These are phyloP conservation scores for Aspergillus indologenus DNA, from an alignment of 495 filamentous ascomycete genomes.

Conservation along the genomic window DNA sequence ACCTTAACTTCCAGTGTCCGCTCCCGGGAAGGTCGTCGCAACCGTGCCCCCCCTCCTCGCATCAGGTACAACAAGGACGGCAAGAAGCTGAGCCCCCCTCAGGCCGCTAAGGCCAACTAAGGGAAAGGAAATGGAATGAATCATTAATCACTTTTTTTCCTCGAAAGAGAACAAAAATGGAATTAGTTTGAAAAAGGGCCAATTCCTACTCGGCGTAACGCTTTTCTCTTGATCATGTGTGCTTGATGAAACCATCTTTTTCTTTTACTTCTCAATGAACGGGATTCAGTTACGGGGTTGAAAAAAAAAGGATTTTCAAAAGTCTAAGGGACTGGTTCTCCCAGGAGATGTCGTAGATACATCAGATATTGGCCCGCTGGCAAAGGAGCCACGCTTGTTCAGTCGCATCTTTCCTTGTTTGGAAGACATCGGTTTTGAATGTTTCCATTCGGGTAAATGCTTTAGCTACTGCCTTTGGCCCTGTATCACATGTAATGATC, in stretches of 20 bases:
- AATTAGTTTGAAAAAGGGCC: slow-evolving; percentile 23
- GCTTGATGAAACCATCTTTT: slow-evolving; percentile 18
- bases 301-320: slow-evolving; percentile 7
- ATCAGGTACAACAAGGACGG: slow-evolving; percentile 99
- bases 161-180: slow-evolving; percentile 37
- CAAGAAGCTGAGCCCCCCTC: slow-evolving; percentile 97
- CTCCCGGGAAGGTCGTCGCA: slow-evolving; percentile 93
- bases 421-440: not conserved
- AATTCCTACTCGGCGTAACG: not conserved
- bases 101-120: slow-evolving; percentile 66
- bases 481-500: not conserved
- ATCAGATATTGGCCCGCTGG: not conserved
- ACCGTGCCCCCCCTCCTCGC: slow-evolving; percentile 94
- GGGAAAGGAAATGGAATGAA: slow-evolving; percentile 24
- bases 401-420: too few species aligned
- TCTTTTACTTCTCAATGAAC: slow-evolving; percentile 25
- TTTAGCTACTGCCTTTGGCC: too few species aligned
- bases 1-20: slow-evolving; percentile 68
- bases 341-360: not conserved
- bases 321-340: slow-evolving; percentile 1
- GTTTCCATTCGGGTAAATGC: not conserved
- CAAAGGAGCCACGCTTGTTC: not conserved
- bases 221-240: slow-evolving; percentile 23
- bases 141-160: slow-evolving; percentile 8
- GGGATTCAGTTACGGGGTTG: slow-evolving; percentile 28